Percentiles rank a stretch among this genome's conserved stretches.
These are phyloP conservation scores for Aspergillus novofumigatus DNA, from an alignment of 2,329 filamentous ascomycete species.

Conservation along the genomic window DNA sequence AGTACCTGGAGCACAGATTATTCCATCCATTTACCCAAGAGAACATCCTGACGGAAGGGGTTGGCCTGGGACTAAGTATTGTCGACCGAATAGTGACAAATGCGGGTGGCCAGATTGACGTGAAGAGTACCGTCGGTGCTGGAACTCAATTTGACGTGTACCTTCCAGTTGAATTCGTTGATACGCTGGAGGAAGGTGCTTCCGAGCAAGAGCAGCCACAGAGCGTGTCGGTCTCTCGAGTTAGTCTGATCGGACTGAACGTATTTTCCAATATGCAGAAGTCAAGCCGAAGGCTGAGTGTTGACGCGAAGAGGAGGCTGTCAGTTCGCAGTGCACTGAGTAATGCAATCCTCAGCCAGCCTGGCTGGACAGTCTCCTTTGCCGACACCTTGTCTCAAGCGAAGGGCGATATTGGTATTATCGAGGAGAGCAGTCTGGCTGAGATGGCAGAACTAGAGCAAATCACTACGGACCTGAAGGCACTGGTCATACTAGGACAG, in stretches of 20 bases:
- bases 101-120: slow-evolving; percentile 53
- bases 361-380: slow-evolving; percentile 23
- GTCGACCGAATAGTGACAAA: slow-evolving; percentile 55
- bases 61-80: slow-evolving; percentile 61
- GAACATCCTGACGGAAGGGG: slow-evolving; percentile 53
- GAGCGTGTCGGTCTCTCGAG: slow-evolving; percentile 4
- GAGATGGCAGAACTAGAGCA: slow-evolving; percentile 5
- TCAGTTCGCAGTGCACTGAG: slow-evolving; percentile 23
- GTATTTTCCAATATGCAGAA: slow-evolving; percentile 19
- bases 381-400: slow-evolving; percentile 20
- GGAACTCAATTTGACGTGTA: slow-evolving; percentile 29
- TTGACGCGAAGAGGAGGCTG: slow-evolving; percentile 27
- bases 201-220: not conserved
- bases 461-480: slow-evolving; percentile 12
- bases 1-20: slow-evolving; percentile 55
- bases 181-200: not conserved
- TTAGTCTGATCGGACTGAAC: slow-evolving; percentile 26
- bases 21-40: slow-evolving; percentile 64
- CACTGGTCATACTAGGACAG: slow-evolving; percentile 20
- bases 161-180: slow-evolving; percentile 19
- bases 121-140: slow-evolving; percentile 40
- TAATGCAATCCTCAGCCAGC: slow-evolving; percentile 19
- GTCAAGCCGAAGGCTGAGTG: slow-evolving; percentile 17
- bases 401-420: slow-evolving; percentile 23
- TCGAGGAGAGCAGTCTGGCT: slow-evolving; percentile 24